These are phyloP conservation scores for Candida methanosorbosa DNA, from an alignment of 805 yeast species.

Conservation along the genomic window DNA sequence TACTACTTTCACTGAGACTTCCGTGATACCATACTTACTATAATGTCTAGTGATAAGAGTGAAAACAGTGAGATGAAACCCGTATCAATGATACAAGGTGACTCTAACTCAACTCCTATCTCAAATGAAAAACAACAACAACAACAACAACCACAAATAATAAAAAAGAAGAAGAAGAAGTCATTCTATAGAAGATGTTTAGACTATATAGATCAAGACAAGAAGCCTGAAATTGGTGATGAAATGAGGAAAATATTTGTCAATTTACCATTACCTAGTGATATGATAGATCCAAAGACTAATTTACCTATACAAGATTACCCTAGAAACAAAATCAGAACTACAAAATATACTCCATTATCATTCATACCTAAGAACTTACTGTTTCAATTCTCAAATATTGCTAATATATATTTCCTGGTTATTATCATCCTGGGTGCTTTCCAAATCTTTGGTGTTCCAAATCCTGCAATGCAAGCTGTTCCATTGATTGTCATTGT, in stretches of 20 bases:
- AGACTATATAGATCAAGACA: no score
- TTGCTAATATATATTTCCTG: conserved; percentile 54
- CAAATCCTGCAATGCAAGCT: conserved; percentile 64
- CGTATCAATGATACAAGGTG: no score
- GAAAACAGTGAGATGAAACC: no score
- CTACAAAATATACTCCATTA: conserved; percentile 54
- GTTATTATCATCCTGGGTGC: conserved; percentile 47
- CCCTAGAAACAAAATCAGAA: conserved; percentile 57
- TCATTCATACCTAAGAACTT: conserved; percentile 50
- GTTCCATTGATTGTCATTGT: conserved; percentile 80
- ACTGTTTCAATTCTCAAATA: conserved; percentile 44
- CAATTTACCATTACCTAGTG: conserved; percentile 53
- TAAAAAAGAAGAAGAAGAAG: no score
- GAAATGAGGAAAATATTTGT: conserved; percentile 42
- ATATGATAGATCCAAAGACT: conserved; percentile 43
- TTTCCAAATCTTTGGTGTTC: conserved; percentile 66
- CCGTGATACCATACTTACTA: no score
- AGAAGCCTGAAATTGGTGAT: neutral
- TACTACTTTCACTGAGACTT: no score
- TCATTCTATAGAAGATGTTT: no score
- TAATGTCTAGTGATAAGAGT: no score
- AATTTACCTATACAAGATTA: conserved; percentile 54
- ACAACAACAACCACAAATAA: neutral
- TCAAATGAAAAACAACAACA: neutral
- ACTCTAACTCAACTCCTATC: no score